These are phyloP conservation scores for Psilocybe azurescens DNA, from an alignment of 768 basidiomycete genomes.

Conservation along the genomic window DNA sequence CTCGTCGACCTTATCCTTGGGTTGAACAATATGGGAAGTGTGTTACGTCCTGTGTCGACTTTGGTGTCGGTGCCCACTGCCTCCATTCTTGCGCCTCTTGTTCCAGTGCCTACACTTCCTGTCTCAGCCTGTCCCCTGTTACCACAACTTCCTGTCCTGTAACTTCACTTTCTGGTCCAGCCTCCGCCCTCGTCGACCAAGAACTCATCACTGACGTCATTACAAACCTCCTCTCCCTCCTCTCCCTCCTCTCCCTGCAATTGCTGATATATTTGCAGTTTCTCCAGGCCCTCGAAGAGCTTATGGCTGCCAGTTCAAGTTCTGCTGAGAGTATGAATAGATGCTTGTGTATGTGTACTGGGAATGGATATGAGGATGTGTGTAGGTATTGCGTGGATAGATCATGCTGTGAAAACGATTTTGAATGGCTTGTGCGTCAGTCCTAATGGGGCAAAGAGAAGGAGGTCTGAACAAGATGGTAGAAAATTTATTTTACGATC, in stretches of 20 bases:
- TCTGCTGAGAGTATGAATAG: conserved; percentile 2
- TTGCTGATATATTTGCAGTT: conserved; percentile 12
- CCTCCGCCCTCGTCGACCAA: neutral
- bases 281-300: conserved; percentile 4
- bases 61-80: neutral
- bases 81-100: neutral
- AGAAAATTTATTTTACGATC: neutral
- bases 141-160: neutral
- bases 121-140: too few relatives aligned
- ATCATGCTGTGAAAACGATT: conserved; percentile 14
- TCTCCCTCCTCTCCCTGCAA: conserved; percentile 8
- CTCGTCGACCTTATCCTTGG: conserved; percentile 22
- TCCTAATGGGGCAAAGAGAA: conserved; percentile 4
- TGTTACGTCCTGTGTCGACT: conserved; percentile 1
- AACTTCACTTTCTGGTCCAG: neutral
- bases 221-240: conserved; percentile 4
- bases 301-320: conserved; percentile 1
- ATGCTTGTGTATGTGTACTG: neutral
- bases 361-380: neutral
- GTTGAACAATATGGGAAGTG: conserved; percentile 10
- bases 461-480: neutral
- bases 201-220: conserved; percentile 15
- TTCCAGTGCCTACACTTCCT: neutral
- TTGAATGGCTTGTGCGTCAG: conserved; percentile 18
- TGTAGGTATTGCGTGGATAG: neutral